Base-by-base conservation (phyloP, 2,329 filamentous ascomycete genomes). In the Ophiostoma populinum region DNA sequence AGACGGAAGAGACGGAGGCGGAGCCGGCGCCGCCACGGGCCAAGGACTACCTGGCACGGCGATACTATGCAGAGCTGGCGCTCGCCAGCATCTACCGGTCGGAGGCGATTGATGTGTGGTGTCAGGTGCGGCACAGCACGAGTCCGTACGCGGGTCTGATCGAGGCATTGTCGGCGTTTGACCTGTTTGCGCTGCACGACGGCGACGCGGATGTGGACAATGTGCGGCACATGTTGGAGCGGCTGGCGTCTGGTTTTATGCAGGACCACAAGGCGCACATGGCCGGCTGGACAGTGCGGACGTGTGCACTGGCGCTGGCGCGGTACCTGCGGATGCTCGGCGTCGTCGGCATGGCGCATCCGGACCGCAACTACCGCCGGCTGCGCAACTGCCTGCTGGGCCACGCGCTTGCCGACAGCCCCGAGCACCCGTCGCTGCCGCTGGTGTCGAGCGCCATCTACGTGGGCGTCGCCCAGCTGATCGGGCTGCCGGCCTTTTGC, bases 311-410 rank as follows among this genome's bases (percentile, higher is more conserved):
- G 25, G 56, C 61, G 2, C 58, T 93, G 24, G 75, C 77, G 13
- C 59, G 58, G 7, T 93, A 80, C 62, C 58, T 95, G 29, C 70
- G 75, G 37, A 51, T 55, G 3, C 66, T 73, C 24, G 72, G 79
- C 36, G 66, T 92, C 44, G 71, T 70, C 1, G 85, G 85, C 29
- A 67, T 83, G 38, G 62, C 65, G n/a, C 57, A 71, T n/a, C 59
- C 62, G 5, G 68, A 72, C 7, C 51, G 60, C 27, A 70, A 77
- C 36, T 94, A 90, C 51, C 74, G 82, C 45, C 75, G 78, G 39
- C 56, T 95, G 39, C 72, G 80, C 42, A 92, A 95, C 54, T 92
- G 81, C 46, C 80, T 93, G 46, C 74, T 98, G 37, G 83, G 83
- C 8, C 64, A 92, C 41, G 82, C 80, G 4, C 61, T 95, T 28